Evolutionary conservation across 2,329 filamentous ascomycete genomes (phyloP).

Genomic region (Xylariales sp.): DNA sequence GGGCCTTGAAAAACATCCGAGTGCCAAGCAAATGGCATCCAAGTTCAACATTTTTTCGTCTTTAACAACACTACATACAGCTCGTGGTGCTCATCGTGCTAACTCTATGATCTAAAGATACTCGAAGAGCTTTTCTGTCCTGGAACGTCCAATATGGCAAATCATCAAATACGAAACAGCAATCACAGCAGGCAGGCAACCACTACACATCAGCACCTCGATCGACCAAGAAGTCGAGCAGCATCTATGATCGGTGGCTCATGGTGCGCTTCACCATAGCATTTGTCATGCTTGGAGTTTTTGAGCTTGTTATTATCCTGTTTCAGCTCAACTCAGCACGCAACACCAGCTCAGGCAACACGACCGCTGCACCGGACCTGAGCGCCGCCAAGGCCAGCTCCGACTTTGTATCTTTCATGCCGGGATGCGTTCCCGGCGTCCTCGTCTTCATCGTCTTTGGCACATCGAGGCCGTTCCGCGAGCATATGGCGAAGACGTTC

Average conservation of each 20-base stretch:
- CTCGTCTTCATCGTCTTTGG: slow-evolving; percentile 15
- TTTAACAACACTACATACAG: too few relatives aligned
- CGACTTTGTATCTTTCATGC: slow-evolving; percentile 29
- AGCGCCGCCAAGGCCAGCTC: slow-evolving; percentile 18
- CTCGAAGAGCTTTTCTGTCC: slow-evolving; percentile 23
- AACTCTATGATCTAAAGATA: too few relatives aligned
- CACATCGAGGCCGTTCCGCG: slow-evolving; percentile 6
- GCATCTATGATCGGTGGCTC: slow-evolving; percentile 33
- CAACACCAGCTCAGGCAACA: slow-evolving; percentile 18
- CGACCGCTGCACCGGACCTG: slow-evolving; percentile 22
- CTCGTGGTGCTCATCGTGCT: too few relatives aligned
- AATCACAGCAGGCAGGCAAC: too few relatives aligned
- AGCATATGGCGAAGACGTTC: slow-evolving; percentile 7
- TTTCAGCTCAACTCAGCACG: slow-evolving; percentile 22
- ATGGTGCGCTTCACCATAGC: slow-evolving; percentile 32
- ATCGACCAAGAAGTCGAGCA: slow-evolving; percentile 1
- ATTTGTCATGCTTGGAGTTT: slow-evolving; percentile 28
- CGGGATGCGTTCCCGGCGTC: slow-evolving; percentile 19
- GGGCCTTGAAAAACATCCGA: too few relatives aligned
- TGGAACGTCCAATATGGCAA: slow-evolving; percentile 21
- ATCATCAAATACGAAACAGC: too few relatives aligned
- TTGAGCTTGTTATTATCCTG: slow-evolving; percentile 28
- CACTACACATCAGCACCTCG: too few relatives aligned
- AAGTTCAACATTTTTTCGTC: too few relatives aligned
- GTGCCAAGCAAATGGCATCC: too few relatives aligned